Evolutionary conservation across 2,329 filamentous ascomycete genomes (phyloP), one percentile per base, ranked within the genome.

Genomic region (Monosporascus sp.): DNA sequence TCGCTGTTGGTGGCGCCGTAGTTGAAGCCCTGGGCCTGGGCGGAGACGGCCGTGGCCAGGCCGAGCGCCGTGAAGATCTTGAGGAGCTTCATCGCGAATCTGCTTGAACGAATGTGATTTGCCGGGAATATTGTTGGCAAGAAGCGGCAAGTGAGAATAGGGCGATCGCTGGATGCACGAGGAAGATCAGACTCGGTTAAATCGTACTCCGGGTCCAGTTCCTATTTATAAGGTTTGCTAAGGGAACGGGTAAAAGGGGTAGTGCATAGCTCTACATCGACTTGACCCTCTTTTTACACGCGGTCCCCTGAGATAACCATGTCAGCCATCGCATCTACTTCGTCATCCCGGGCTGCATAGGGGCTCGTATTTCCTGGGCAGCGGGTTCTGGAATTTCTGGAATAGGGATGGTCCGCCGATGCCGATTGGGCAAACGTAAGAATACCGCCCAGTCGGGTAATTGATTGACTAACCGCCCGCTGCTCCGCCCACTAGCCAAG

Each of bases 1-100:
- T 74, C 72, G 38, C 61, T 58, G 58, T 71, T 69, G 44, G 63
- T 68, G 35, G 70, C 58, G 58, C 73, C 75, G 61, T 77, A 78
- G 70, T 75, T 77, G 70, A 78, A 78, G 57, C 75, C 75, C 50
- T 59, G 59, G 14, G 61, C 51, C 48, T 62, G 58, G 37, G 64
- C 58, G 9, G 56, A 28, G 18, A 55, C 58, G 14, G 52, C 50
- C 7, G 53, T 51, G 11, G 53, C 55, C 18, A 60, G 20, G 52
- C 58, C 54, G 11, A 65, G 55, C 4, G 55, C 44, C 35, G 51
- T 45, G 46, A 64, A 31, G n/a, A 41, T 24, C 20, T 44, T 51
- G 51, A 48, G 51, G 37, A 61, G 47, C 22, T 60, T 55, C 63
- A 64, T 65, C 35, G 45, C 55, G 47, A 35, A 20, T 20, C 50